Evolutionary conservation across 140 eudicot species (phyloP).

Genomic region (Flaveria floridana): DNA sequence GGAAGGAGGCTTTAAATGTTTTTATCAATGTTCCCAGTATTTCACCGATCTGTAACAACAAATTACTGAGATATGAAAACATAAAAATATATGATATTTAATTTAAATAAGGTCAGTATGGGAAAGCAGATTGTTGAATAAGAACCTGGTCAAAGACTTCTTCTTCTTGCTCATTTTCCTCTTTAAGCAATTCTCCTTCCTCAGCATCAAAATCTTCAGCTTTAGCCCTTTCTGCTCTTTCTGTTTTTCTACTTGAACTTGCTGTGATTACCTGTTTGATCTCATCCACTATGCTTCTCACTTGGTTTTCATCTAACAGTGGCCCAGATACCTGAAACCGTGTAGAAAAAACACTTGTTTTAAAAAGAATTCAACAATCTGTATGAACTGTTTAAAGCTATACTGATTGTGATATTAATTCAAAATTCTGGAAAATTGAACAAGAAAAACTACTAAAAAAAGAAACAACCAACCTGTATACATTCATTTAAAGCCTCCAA

Average conservation of each 20-base stretch:
- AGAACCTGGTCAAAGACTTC: slow-evolving; percentile 94
- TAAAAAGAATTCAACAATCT: neutral
- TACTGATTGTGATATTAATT: slow-evolving; percentile 6
- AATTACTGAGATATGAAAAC: slow-evolving; percentile 8
- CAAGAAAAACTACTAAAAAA: neutral
- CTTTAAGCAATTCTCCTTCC: slow-evolving; percentile 86
- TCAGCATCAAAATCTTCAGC: slow-evolving; percentile 99
- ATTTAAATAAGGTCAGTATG: neutral
- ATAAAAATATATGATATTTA: neutral
- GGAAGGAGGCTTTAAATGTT: slow-evolving; percentile 83
- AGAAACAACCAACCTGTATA: slow-evolving; percentile 60
- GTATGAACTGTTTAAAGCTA: neutral
- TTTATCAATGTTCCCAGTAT: slow-evolving; percentile 87
- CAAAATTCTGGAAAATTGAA: neutral
- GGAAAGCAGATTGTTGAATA: slow-evolving; percentile 10
- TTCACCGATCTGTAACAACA: slow-evolving; percentile 69
- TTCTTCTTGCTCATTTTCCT: slow-evolving; percentile 99
- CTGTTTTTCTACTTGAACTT: slow-evolving; percentile 91
- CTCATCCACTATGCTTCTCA: slow-evolving; percentile 88
- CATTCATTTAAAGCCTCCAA: slow-evolving; percentile 90
- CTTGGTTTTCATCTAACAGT: slow-evolving; percentile 85
- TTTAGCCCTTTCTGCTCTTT: slow-evolving; percentile 88
- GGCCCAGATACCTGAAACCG: slow-evolving; percentile 73
- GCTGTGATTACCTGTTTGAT: slow-evolving; percentile 94
- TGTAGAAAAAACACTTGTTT: neutral